Evolutionary conservation across 352 stramenopile species (phyloP).

Genomic region (Discostella stelligera): DNA sequence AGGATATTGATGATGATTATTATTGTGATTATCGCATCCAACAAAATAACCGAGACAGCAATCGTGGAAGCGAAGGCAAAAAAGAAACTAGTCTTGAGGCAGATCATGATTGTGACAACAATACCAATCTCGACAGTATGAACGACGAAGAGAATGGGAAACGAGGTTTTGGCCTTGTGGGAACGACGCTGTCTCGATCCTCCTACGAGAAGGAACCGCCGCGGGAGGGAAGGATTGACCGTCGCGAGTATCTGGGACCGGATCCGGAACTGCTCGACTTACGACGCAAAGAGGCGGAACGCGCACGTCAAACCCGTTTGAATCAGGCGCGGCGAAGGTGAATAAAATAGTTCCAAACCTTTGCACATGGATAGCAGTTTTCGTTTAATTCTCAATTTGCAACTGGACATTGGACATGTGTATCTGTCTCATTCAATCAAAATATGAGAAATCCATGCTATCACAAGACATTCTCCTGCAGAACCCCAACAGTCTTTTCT

Average conservation of each 20-base stretch:
- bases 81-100: neutral
- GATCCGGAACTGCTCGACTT: slow-evolving; percentile 1
- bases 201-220: neutral
- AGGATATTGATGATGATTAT: slow-evolving; percentile 5
- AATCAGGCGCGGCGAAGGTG: neutral
- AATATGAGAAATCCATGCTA: neutral
- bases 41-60: neutral
- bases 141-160: neutral
- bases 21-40: slow-evolving; percentile 5
- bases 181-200: slow-evolving; percentile 3
- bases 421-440: neutral
- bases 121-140: neutral
- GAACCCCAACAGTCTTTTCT: neutral
- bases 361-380: neutral
- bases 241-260: neutral
- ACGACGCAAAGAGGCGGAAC: slow-evolving; percentile 1
- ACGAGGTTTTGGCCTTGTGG: neutral
- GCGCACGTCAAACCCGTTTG: neutral
- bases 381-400: neutral
- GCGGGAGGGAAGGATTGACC: neutral
- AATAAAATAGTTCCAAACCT: neutral
- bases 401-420: neutral
- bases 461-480: neutral
- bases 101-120: slow-evolving; percentile 2
- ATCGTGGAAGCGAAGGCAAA: slow-evolving; percentile 13